Evolutionary conservation across 345 rosid species (phyloP), one percentile per base, ranked within the genome.

Genomic region (Eucalyptus virginea): DNA sequence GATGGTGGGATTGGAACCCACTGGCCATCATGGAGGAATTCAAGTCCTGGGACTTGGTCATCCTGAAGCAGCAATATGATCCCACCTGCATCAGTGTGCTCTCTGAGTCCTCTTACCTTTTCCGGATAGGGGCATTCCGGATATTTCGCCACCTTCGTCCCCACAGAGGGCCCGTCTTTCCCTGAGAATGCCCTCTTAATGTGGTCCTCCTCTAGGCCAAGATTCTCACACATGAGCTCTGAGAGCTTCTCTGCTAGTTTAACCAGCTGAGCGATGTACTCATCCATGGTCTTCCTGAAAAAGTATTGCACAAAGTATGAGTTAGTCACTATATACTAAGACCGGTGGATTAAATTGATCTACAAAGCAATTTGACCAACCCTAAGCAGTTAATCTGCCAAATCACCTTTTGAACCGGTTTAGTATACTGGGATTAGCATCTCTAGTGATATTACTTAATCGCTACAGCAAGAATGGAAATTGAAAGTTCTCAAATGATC

Each of bases 81-180:
- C 72, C 98, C 99, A 9, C 98, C 99, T 1, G 98, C 98, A 90
- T 96, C 99, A 0, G 97, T 95, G 90, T 96, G 99, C 90, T 96
- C 97, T 88, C 98, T 89, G 23, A 96, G 97, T 51, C 99, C 99
- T 93, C 98, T 92, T 45, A 97, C 95, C 54, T 93, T 95, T 88
- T 96, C 95, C 7, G 99, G 98, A 60, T 90, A 90, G 42, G 97
- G 95, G 83, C 99, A 97, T 37, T 95, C 90, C 11, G 98, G 99
- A 86, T 96, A 97, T 77, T 93, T 95, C 12, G 98, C 99, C 77
- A 96, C 98, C 92, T 96, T 97, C 83, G 99, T 97, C 30, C 98
- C 98, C 19, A 97, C 95, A 44, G 97, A 88, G 62, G 98, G 98
- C 88, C 97, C 98, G 56, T 92, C 91, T 3, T 86, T 62, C 69